Evolutionary conservation across 2,329 filamentous ascomycete species (phyloP).

Genomic region (Alternaria longipes): DNA sequence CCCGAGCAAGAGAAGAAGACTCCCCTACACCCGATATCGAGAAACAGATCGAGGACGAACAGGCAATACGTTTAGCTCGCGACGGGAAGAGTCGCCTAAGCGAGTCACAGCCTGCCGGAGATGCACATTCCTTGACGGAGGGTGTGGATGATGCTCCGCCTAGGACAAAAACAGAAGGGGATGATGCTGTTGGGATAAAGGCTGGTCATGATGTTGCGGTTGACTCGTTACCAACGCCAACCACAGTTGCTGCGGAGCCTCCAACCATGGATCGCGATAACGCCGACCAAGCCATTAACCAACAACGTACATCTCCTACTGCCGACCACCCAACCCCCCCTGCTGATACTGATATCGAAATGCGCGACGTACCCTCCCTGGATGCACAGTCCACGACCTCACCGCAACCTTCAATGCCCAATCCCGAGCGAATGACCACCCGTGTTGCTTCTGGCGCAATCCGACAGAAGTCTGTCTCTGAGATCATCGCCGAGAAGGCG

Average conservation of each 20-base stretch:
- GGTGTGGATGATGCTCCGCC: conserved; percentile 32
- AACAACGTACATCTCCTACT: conserved; percentile 20
- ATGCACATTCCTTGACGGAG: conserved; percentile 32
- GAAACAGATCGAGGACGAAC: conserved; percentile 64
- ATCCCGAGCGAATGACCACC: conserved; percentile 69
- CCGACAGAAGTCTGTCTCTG: conserved; percentile 75
- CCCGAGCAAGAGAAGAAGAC: conserved; percentile 52
- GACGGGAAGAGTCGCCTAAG: conserved; percentile 43
- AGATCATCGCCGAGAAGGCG: conserved; percentile 71
- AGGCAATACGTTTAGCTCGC: conserved; percentile 51
- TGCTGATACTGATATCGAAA: conserved; percentile 47
- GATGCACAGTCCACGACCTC: conserved; percentile 15
- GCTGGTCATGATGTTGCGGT: conserved; percentile 30
- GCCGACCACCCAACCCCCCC: conserved; percentile 48
- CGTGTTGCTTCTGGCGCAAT: conserved; percentile 75
- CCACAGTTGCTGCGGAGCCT: conserved; percentile 46
- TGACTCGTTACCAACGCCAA: conserved; percentile 49
- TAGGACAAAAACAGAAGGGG: conserved; percentile 15
- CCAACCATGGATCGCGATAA: conserved; percentile 35
- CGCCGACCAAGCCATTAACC: conserved; percentile 22
- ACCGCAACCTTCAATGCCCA: conserved; percentile 36
- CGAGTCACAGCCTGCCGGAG: conserved; percentile 26
- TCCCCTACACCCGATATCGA: conserved; percentile 68
- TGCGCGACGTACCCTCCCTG: conserved; percentile 38
- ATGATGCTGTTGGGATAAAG: conserved; percentile 20